phyloP scores from a whole-genome alignment of 2,329 filamentous ascomycete species.

The Cephalotrichum gorgonifer region DNA sequence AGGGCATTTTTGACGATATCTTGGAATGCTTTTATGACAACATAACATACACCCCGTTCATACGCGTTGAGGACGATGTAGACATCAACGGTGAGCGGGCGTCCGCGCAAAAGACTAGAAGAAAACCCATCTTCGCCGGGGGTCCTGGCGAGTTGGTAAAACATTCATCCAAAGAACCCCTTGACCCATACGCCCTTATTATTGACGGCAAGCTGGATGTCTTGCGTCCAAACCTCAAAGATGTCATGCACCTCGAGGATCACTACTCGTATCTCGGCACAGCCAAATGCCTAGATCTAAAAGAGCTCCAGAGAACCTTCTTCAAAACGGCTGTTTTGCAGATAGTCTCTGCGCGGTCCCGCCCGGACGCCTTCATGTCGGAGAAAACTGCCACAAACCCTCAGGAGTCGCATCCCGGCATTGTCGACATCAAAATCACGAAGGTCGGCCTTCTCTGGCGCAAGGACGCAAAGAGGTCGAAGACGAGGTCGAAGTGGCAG shows the following conservation, averaged over 20 bases:
- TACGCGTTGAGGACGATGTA: slow-evolving; percentile 88
- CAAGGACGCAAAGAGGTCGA: slow-evolving; percentile 89
- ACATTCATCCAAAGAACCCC: slow-evolving; percentile 55
- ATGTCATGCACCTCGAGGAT: slow-evolving; percentile 88
- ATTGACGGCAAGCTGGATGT: slow-evolving; percentile 79
- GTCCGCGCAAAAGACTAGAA: slow-evolving; percentile 60
- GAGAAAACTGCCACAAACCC: slow-evolving; percentile 79
- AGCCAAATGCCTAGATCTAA: slow-evolving; percentile 63
- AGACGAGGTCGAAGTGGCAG: slow-evolving; percentile 91
- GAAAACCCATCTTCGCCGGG: slow-evolving; percentile 58
- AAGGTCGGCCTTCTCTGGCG: slow-evolving; percentile 94
- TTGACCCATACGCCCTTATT: slow-evolving; percentile 92
- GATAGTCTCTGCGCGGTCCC: slow-evolving; percentile 86
- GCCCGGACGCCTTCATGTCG: slow-evolving; percentile 90
- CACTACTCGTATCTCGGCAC: slow-evolving; percentile 82
- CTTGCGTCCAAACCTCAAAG: slow-evolving; percentile 74
- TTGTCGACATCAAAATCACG: slow-evolving; percentile 95
- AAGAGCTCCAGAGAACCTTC: slow-evolving; percentile 77
- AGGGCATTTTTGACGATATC: slow-evolving; percentile 88
- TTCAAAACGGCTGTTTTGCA: slow-evolving; percentile 87
- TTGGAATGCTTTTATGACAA: slow-evolving; percentile 97
- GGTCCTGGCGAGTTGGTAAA: slow-evolving; percentile 45
- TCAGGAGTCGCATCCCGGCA: slow-evolving; percentile 75
- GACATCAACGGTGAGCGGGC: slow-evolving; percentile 69
- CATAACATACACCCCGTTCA: slow-evolving; percentile 95